These are phyloP conservation scores for Funneliformis geosporum DNA, from an alignment of 192 early-diverging fungal species.

Conservation along the genomic window DNA sequence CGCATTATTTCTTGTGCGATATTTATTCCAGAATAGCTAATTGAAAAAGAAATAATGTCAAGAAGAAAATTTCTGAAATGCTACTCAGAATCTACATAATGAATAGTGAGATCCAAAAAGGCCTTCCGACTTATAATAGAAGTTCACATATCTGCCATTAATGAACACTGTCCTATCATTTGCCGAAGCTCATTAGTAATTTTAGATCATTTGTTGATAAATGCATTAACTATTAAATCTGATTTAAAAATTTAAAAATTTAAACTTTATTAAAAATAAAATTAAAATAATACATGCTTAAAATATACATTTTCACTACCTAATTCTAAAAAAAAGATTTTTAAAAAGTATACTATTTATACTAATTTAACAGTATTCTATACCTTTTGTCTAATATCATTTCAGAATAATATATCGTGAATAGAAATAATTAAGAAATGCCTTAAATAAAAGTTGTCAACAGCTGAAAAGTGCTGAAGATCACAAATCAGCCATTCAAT, in stretches of 20 bases:
- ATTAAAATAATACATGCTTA: too few relatives aligned
- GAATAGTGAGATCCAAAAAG: slow-evolving; percentile 14
- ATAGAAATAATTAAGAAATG: background rate
- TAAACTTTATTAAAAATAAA: too few relatives aligned
- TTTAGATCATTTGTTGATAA: background rate
- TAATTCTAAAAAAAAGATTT: too few relatives aligned
- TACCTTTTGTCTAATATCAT: background rate
- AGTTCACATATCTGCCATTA: slow-evolving; percentile 5
- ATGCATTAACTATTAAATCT: background rate
- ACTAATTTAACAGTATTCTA: too few relatives aligned
- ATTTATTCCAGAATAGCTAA: background rate
- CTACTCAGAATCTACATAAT: background rate
- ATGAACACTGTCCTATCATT: background rate
- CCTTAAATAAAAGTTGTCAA: background rate
- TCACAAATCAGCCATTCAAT: slow-evolving; percentile 1
- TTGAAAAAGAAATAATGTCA: background rate
- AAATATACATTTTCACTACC: background rate
- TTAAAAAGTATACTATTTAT: too few relatives aligned
- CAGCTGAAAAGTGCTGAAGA: background rate
- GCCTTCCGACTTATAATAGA: background rate
- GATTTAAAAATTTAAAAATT: too few relatives aligned
- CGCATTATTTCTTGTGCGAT: background rate
- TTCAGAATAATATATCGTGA: too few relatives aligned
- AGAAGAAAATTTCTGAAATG: background rate
- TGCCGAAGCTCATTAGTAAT: background rate